These are phyloP conservation scores for Zygosaccharomyces pseudorouxii DNA, from an alignment of 805 yeast genomes.

Conservation along the genomic window DNA sequence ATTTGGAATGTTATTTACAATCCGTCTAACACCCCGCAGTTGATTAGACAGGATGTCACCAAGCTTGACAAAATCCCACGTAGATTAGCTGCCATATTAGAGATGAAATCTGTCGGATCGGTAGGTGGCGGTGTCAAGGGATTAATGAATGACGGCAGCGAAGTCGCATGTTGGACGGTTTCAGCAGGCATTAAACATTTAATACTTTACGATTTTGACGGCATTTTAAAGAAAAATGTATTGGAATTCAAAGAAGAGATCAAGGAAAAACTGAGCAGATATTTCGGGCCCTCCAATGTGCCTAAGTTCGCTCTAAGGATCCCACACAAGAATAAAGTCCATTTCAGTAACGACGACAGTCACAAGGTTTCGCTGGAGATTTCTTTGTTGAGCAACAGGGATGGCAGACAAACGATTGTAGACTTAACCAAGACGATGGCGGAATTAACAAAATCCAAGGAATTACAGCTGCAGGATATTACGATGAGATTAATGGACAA, in stretches of 20 bases:
- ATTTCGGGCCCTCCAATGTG: slow-evolving; percentile 65
- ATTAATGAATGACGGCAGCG: slow-evolving; percentile 68
- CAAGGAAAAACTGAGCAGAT: slow-evolving; percentile 53
- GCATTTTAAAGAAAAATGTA: slow-evolving; percentile 53
- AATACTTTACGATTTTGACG: slow-evolving; percentile 75
- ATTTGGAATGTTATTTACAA: slow-evolving; percentile 61
- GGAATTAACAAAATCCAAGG: slow-evolving; percentile 59
- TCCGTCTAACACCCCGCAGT: slow-evolving; percentile 71
- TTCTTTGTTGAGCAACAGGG: slow-evolving; percentile 63
- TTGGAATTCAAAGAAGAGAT: slow-evolving; percentile 55
- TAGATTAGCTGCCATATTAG: slow-evolving; percentile 70
- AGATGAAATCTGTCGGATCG: slow-evolving; percentile 66
- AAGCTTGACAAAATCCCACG: slow-evolving; percentile 72
- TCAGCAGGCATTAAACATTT: slow-evolving; percentile 76
- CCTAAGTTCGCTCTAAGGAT: slow-evolving; percentile 60
- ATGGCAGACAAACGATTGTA: slow-evolving; percentile 87
- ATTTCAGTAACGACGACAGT: slow-evolving; percentile 32
- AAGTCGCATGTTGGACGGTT: slow-evolving; percentile 80
- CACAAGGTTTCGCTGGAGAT: slow-evolving; percentile 53
- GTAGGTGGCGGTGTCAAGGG: slow-evolving; percentile 90
- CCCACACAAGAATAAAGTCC: slow-evolving; percentile 59
- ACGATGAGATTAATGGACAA: slow-evolving; percentile 71
- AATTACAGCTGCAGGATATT: slow-evolving; percentile 60
- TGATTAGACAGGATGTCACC: slow-evolving; percentile 77
- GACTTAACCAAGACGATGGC: slow-evolving; percentile 84